Base-by-base conservation (phyloP, 768 basidiomycete genomes). In the Leccinum truebloodii region DNA sequence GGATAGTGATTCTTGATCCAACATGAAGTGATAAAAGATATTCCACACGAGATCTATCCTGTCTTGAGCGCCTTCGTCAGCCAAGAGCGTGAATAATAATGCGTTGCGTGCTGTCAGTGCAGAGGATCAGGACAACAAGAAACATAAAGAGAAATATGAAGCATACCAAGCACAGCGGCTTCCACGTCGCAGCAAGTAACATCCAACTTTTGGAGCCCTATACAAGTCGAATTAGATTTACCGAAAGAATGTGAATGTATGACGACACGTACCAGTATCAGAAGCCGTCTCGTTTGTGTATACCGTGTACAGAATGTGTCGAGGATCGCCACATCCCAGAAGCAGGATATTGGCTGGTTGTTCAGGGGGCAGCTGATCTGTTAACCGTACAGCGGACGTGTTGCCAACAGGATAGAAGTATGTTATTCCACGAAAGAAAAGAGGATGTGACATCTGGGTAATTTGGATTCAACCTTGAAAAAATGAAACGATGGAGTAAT, bases 371-470 rank as follows among this genome's bases (percentile, higher is more conserved):
- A 87, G 67, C 44, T 79, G 75, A 56, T 80, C 72, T 3, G 81
- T 80, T 14, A 87, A 71, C 50, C 74, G 80, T 4, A 81, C 71
- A 5, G 86, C 80, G 4, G 83, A 76, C 0, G 86, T 86, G 65
- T 86, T 86, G 35, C 86, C 86, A 14, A 85, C 73, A 2, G 85
- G 80, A 68, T 86, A 86, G 73, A 85, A 87, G 59, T 78, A 82
- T 3, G 69, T 69, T 3, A 81, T 9, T 30, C 68, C 68, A 24
- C 55, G 69, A 51, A 65, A 69, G 39, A 69, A 61, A 6, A 69
- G 58, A n/a, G 68, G 69, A 55, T 69, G 68, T 0, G 68, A 70
- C 68, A 69, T 70, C 58, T 68, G 50, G 49, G 18, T 9, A 26
- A 44, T 18, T 49, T 37, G 34, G 6, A 63, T n/a, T n/a, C 10